phyloP scores from a whole-genome alignment of 2,329 filamentous ascomycete genomes.

The Blastomyces silverae region DNA sequence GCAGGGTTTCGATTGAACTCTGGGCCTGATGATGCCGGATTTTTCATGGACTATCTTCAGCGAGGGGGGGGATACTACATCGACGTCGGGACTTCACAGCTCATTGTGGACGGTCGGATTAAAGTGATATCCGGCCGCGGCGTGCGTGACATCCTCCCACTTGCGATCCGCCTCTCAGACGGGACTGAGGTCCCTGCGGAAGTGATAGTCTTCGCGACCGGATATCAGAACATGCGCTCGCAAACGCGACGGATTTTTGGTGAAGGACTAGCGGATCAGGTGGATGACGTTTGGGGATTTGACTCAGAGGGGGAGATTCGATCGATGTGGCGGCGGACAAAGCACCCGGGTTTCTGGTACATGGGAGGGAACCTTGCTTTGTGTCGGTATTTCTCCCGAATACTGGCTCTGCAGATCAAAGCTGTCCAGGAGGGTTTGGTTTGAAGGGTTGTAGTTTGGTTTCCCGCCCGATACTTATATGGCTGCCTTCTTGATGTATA shows the following conservation, averaged over 20 bases:
- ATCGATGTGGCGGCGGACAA: constrained; percentile 51
- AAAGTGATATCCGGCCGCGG: constrained; percentile 49
- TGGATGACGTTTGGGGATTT: constrained; percentile 56
- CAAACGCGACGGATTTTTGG: background rate
- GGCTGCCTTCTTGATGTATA: background rate
- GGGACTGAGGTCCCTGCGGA: constrained; percentile 49
- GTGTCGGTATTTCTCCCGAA: constrained; percentile 54
- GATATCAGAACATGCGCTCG: background rate
- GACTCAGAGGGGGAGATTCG: constrained; percentile 51
- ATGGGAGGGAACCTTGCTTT: constrained; percentile 59
- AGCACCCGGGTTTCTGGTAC: constrained; percentile 60
- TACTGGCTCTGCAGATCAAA: constrained; percentile 47
- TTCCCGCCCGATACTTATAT: background rate
- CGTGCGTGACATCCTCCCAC: background rate
- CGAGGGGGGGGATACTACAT: constrained; percentile 54
- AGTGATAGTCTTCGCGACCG: background rate
- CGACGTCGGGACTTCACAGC: constrained; percentile 49
- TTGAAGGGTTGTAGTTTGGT: background rate
- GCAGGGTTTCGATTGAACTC: constrained; percentile 43
- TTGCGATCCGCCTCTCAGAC: background rate
- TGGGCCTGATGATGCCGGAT: constrained; percentile 26
- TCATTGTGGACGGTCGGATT: constrained; percentile 54
- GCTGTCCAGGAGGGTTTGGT: constrained; percentile 36
- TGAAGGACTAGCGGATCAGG: constrained; percentile 54
- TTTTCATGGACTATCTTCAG: constrained; percentile 42